Evolutionary conservation across 2,329 filamentous ascomycete species (phyloP), one percentile per base, ranked within the genome.

Genomic region (Acarospora socialis): DNA sequence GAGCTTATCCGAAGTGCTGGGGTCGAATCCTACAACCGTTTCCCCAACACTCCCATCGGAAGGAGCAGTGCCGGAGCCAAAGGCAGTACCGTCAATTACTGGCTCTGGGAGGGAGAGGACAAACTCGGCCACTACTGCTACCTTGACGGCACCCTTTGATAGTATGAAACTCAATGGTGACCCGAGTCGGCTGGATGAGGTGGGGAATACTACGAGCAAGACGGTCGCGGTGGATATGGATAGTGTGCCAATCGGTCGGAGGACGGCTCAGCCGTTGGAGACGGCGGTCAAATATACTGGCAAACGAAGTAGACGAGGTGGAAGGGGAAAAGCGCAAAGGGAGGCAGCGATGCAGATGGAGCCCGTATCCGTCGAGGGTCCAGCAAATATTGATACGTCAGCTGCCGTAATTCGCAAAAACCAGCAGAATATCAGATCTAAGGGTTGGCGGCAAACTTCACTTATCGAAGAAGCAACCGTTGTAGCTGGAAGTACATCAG

Each of bases 361-460:
- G 8, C 40, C 45, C 17, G 42, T 37, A 8, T 41, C 45, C 21
- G 38, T 45, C 21, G 44, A 48, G n/a, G n/a, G n/a, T n/a, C n/a
- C 53, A 34, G 45, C 47, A 20, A 45, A 50, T 21, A 53, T 52
- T 21, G 46, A 37, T n/a, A 45, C 47, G 15, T 20, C 44, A 19
- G 35, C 46, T 12, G 39, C 44, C 12, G 19, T 6, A 36, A 26
- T 15, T 10, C 24, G 7, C 5, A 28, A 34, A 15, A 49, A 45
- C 27, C 44, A 24, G 20, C 8, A 18, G 21, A 28, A 32, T n/a
- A 17, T 28, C 17, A 36, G 13, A 30, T 32, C 30, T 34, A 76
- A 74, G 46, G 74, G 74, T 16, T 79, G 74, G 74, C 67, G 74
- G 38, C 68, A 74, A 45, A 78, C 73, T 23, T 73, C 74, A 1